A percentile compares a stretch with the other conserved stretches of the same genome.
phyloP scores from a whole-genome alignment of 2,329 filamentous ascomycete species.

The Plenodomus lindquistii region DNA sequence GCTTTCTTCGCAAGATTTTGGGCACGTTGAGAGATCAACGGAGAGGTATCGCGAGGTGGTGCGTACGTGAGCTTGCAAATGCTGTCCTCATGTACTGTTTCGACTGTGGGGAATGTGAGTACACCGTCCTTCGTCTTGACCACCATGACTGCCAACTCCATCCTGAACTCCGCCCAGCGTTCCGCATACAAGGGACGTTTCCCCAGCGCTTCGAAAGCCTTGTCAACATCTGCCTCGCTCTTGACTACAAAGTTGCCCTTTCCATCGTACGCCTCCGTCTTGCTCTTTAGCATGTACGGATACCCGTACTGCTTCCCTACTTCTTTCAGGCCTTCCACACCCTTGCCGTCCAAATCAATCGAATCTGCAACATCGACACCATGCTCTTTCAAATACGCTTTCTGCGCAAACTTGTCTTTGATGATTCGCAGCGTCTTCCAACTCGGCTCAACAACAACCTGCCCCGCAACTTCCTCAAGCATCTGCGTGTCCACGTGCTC shows the following conservation, averaged over 20 bases:
- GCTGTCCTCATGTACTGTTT: conserved; percentile 93
- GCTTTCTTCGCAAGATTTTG: conserved; percentile 79
- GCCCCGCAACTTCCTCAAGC: conserved; percentile 76
- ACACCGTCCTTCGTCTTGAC: conserved; percentile 79
- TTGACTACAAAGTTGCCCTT: conserved; percentile 71
- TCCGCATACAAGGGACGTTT: conserved; percentile 80
- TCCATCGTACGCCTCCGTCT: conserved; percentile 92
- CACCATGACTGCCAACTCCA: conserved; percentile 93
- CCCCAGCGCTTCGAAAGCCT: conserved; percentile 69
- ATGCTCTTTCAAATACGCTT: conserved; percentile 71
- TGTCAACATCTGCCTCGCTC: conserved; percentile 61
- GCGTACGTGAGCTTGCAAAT: conserved; percentile 93
- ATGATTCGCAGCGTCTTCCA: conserved; percentile 87
- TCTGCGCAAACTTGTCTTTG: conserved; percentile 92
- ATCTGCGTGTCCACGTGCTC: conserved; percentile 93
- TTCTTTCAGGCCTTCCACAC: conserved; percentile 63
- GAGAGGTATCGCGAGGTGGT: conserved; percentile 73
- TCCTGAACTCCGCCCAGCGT: conserved; percentile 82
- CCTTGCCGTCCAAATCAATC: conserved; percentile 64
- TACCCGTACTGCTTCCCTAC: conserved; percentile 71
- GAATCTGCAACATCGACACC: conserved; percentile 75
- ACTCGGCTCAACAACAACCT: conserved; percentile 71
- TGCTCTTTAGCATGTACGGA: conserved; percentile 90
- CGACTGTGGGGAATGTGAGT: conserved; percentile 83
- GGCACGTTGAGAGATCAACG: conserved; percentile 64